Conservation (phyloP, 805 yeast species). For the Dipodascopsis uninucleata region DNA sequence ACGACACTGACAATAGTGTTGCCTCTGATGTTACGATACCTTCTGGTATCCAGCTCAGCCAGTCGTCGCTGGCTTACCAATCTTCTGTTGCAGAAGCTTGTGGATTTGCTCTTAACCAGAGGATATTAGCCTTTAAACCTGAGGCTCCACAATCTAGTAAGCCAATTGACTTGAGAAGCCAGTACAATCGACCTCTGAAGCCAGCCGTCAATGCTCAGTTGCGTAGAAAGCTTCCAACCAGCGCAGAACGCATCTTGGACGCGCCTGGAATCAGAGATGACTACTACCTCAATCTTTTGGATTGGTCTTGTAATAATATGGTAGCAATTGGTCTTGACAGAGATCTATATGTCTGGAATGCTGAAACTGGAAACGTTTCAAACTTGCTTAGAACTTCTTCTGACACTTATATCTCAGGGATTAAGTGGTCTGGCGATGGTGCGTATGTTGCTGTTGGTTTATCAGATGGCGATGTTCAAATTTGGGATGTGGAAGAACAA, state of each 20-base stretch:
- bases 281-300: conserved; percentile 77
- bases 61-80: conserved; percentile 21
- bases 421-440: conserved; percentile 90
- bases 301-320: conserved; percentile 81
- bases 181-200: conserved; percentile 37
- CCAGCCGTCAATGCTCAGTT: conserved; percentile 35
- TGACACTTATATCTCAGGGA: conserved; percentile 57
- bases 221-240: conserved; percentile 66
- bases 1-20: conserved; percentile 5
- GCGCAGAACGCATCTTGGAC: conserved; percentile 89
- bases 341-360: conserved; percentile 89
- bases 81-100: conserved; percentile 85
- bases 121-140: conserved; percentile 85
- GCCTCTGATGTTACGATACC: neutral
- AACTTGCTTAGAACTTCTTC: conserved; percentile 53
- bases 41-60: conserved; percentile 34
- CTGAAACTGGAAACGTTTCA: conserved; percentile 72
- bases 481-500: conserved; percentile 86
- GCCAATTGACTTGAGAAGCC: conserved; percentile 37
- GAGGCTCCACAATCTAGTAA: conserved; percentile 55
- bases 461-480: conserved; percentile 78
- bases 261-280: conserved; percentile 95
- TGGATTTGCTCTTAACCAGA: conserved; percentile 75
- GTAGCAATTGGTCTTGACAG: conserved; percentile 85
- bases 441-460: conserved; percentile 79